These are phyloP conservation scores for Cladosporium sp. DNA, from an alignment of 2,329 filamentous ascomycete species.

Conservation along the genomic window DNA sequence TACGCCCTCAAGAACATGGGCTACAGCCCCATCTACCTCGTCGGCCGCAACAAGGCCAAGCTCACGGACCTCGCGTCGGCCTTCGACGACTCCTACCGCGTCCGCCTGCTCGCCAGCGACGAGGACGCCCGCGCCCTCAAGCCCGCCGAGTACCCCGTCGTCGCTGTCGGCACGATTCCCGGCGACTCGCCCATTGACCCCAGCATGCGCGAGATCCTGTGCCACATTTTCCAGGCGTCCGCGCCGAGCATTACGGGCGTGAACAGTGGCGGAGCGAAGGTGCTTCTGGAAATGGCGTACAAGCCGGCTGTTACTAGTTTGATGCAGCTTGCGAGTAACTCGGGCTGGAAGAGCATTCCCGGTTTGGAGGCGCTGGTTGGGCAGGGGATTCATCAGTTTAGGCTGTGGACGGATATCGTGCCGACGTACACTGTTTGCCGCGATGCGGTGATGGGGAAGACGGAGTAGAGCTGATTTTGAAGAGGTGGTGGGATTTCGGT, in stretches of 20 bases:
- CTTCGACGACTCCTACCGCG: conserved; percentile 68
- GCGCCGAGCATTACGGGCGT: conserved; percentile 30
- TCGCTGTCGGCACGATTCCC: conserved; percentile 86
- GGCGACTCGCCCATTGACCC: conserved; percentile 77
- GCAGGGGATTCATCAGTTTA: conserved; percentile 70
- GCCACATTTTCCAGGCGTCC: conserved; percentile 45
- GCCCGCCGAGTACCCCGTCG: conserved; percentile 48
- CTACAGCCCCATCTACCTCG: conserved; percentile 78
- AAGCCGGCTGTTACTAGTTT: conserved; percentile 76
- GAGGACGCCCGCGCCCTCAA: conserved; percentile 46
- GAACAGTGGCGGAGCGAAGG: conserved; percentile 34
- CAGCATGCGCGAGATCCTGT: conserved; percentile 60
- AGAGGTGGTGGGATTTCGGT: too few relatives aligned
- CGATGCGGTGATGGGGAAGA: conserved; percentile 36
- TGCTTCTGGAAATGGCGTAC: conserved; percentile 94
- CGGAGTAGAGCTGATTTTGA: neutral
- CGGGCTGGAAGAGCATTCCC: conserved; percentile 75
- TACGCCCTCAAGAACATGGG: conserved; percentile 80
- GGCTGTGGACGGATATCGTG: conserved; percentile 76
- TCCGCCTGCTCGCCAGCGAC: conserved; percentile 55
- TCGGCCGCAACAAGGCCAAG: conserved; percentile 68
- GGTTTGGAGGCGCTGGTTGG: conserved; percentile 84
- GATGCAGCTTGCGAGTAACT: conserved; percentile 74
- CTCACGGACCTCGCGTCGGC: conserved; percentile 60
- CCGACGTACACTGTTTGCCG: conserved; percentile 67